A percentile compares a stretch with the other conserved stretches of the same genome.
Conservation (phyloP, 805 yeast species). For the Jamesozyma piceae region DNA sequence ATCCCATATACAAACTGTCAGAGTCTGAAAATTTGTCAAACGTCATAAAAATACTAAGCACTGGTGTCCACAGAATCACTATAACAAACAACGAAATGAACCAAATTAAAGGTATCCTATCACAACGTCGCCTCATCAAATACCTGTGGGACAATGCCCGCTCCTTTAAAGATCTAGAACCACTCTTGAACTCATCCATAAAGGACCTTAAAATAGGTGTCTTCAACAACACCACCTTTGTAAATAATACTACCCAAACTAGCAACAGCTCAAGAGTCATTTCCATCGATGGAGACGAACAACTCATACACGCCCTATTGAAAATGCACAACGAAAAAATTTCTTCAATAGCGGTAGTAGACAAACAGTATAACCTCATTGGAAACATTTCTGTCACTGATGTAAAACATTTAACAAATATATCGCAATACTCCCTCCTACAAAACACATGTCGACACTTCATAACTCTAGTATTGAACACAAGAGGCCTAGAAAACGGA, state of each 20-base stretch:
- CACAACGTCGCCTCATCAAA: constrained; percentile 78
- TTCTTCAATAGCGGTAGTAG: constrained; percentile 86
- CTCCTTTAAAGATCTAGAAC: constrained; percentile 70
- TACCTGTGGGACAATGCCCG: constrained; percentile 90
- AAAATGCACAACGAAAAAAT: constrained; percentile 77
- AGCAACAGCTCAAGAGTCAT: constrained; percentile 43
- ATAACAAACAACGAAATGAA: constrained; percentile 47
- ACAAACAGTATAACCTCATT: constrained; percentile 57
- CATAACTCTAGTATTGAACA: constrained; percentile 74
- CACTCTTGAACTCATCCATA: constrained; percentile 55
- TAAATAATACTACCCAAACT: constrained; percentile 22
- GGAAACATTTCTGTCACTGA: constrained; percentile 94
- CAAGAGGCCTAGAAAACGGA: constrained; percentile 73
- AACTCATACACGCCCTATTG: constrained; percentile 72
- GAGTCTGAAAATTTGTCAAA: constrained; percentile 58
- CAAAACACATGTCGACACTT: constrained; percentile 78
- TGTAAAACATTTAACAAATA: constrained; percentile 73
- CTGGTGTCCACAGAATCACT: constrained; percentile 90
- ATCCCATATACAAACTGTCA: constrained; percentile 71
- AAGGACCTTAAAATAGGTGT: constrained; percentile 69
- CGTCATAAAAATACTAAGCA: constrained; percentile 77
- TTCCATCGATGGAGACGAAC: constrained; percentile 75
- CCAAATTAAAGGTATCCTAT: constrained; percentile 68
- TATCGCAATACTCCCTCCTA: constrained; percentile 73
- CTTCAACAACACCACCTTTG: constrained; percentile 22